Base-by-base conservation (phyloP, 176 grass and related monocot species). In the Zoysia pacifica region DNA sequence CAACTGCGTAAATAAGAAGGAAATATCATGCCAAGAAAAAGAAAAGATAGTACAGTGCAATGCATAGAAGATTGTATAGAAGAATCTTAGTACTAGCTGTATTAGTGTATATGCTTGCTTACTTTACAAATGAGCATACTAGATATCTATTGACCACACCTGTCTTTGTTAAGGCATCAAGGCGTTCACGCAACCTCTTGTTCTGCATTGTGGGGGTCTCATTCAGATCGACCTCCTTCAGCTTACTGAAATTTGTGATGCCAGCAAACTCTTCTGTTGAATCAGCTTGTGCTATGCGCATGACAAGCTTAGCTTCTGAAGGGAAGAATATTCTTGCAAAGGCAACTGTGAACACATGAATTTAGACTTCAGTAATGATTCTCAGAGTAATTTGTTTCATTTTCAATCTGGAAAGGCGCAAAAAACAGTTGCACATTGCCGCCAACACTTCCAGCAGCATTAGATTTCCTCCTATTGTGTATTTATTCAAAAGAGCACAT, bases 301-400 rank as follows among this genome's bases (percentile, higher is more conserved):
- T 94, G 12, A 67, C 80, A 81, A 92, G 48, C 61, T 88, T 86
- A 36, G 89, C 94, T 83, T 90, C 86, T 8, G 85, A 74, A 74
- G 94, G 94, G 73, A 97, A 97, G 77, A 97, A 90, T 85, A 92
- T 28, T 78, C 78, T 92, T 35, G 94, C 91, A 90, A 90, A 92
- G 56, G 73, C 80, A 91, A 97, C 91, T 97, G 80, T 65, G 81
- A n/a, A 78, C 39, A 63, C 4, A 80, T 38, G 15, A 35, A 80
- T 61, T 16, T 35, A 52, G 5, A 48, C 4, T 58, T 59, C 2
- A 84, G 65, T 36, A 44, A 60, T 39, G 7, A 58, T 38, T 81
- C 7, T 35, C 45, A 37, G 41, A 39, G 69, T 59, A 66, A 37
- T 62, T n/a, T 48, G 67, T 69, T 60, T 52, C 56, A 73, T 40